These are phyloP conservation scores for Cruciata laevipes DNA, from an alignment of 257 asterid species.

Conservation along the genomic window DNA sequence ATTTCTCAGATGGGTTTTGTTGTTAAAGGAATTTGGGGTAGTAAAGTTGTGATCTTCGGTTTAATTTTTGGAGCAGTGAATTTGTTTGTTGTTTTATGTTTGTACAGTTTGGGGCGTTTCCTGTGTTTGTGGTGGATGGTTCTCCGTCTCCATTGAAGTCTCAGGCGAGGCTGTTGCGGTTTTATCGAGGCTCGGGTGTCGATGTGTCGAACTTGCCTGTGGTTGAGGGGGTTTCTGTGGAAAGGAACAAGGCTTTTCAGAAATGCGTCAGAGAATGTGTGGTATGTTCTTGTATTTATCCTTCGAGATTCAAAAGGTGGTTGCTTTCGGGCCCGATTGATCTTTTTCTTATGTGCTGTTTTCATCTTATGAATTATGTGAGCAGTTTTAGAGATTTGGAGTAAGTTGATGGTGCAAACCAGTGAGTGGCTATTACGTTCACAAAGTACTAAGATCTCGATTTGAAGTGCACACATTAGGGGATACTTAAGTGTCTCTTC, in stretches of 20 bases:
- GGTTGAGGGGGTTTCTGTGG: constrained; percentile 57
- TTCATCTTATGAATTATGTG: not conserved
- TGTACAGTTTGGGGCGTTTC: constrained; percentile 89
- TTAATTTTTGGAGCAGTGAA: constrained; percentile 9
- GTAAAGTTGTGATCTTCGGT: not conserved
- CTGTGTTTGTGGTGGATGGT: constrained; percentile 84
- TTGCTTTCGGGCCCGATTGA: not conserved
- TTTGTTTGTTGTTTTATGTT: constrained; percentile 9
- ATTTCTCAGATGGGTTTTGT: not conserved
- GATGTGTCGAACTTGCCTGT: constrained; percentile 46
- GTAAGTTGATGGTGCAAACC: not conserved
- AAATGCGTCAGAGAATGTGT: constrained; percentile 74
- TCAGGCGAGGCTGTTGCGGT: constrained; percentile 66
- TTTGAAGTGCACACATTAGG: not conserved
- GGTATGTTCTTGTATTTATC: constrained; percentile 35
- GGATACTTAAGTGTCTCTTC: not conserved
- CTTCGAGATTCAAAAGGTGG: not conserved
- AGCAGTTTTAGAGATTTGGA: not conserved
- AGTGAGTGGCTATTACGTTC: not conserved
- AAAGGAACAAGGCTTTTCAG: constrained; percentile 55
- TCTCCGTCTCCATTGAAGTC: constrained; percentile 89
- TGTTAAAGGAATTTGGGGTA: not conserved
- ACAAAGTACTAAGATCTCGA: not conserved
- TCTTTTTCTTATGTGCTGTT: not conserved
- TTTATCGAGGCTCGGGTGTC: constrained; percentile 59